These are phyloP conservation scores for Botrytis elliptica DNA, from an alignment of 2,329 filamentous ascomycete genomes.

Conservation along the genomic window DNA sequence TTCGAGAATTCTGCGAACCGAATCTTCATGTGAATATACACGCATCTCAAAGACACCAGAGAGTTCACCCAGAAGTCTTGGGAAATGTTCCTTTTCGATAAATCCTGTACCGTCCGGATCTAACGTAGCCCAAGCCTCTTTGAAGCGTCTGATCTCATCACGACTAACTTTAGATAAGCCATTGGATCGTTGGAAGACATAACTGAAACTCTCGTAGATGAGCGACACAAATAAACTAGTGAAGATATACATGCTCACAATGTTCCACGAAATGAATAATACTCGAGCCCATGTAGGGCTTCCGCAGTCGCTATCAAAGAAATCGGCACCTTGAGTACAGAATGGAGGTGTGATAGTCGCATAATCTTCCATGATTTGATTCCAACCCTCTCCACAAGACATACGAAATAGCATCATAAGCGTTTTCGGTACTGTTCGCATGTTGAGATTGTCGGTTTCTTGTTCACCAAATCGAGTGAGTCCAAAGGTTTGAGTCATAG, in stretches of 20 bases:
- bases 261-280: slow-evolving; percentile 96
- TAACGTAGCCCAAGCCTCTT: slow-evolving; percentile 95
- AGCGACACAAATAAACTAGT: slow-evolving; percentile 97
- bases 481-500: slow-evolving; percentile 92
- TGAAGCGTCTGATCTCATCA: slow-evolving; percentile 94
- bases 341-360: slow-evolving; percentile 75
- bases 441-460: slow-evolving; percentile 80
- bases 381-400: slow-evolving; percentile 96
- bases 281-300: slow-evolving; percentile 84
- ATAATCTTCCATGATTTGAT: slow-evolving; percentile 94
- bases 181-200: slow-evolving; percentile 95
- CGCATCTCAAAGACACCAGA: slow-evolving; percentile 97
- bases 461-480: slow-evolving; percentile 79
- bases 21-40: slow-evolving; percentile 89
- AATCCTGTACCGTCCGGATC: slow-evolving; percentile 90
- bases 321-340: slow-evolving; percentile 70
- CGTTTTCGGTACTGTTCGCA: slow-evolving; percentile 90
- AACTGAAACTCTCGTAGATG: slow-evolving; percentile 99
- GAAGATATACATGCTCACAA: slow-evolving; percentile 99
- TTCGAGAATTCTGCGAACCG: slow-evolving; percentile 81
- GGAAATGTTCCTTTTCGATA: slow-evolving; percentile 87
- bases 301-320: slow-evolving; percentile 89
- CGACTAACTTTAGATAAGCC: slow-evolving; percentile 87
- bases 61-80: slow-evolving; percentile 82
- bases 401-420: slow-evolving; percentile 90